A percentile compares a stretch with the other conserved stretches of the same genome.
Conservation (phyloP, 2,329 filamentous ascomycete species). For the Colletotrichum brevisporum region DNA sequence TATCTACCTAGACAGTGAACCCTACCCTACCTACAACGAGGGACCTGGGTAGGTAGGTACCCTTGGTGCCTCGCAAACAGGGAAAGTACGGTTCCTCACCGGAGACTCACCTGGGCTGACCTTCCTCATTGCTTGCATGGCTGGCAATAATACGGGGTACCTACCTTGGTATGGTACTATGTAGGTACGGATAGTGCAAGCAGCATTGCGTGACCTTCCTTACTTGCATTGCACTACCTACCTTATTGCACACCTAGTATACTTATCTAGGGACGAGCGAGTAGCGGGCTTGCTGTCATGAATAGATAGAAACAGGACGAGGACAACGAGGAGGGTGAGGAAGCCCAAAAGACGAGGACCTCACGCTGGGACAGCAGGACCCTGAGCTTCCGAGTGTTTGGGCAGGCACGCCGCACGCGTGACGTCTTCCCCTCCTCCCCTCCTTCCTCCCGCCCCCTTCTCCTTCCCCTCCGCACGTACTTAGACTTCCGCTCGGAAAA, state of each 20-base stretch:
- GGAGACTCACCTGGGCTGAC: conserved; percentile 23
- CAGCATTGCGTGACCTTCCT: neutral
- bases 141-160: neutral
- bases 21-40: neutral
- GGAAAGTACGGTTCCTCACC: conserved; percentile 4
- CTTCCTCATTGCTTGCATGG: neutral
- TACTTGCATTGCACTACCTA: too few relatives aligned
- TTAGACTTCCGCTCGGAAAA: conserved; percentile 3
- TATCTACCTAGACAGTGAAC: too few relatives aligned
- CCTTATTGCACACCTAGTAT: too few relatives aligned
- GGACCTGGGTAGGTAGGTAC: neutral
- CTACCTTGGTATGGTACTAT: too few relatives aligned
- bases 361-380: conserved; percentile 4
- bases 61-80: neutral
- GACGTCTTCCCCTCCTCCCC: conserved; percentile 14
- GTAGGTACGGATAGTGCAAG: neutral
- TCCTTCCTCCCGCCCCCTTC: neutral
- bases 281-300: too few relatives aligned
- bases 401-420: conserved; percentile 16
- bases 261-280: too few relatives aligned
- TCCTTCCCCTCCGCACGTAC: neutral
- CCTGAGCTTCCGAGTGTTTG: conserved; percentile 31
- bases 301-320: too few relatives aligned
- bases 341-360: too few relatives aligned
- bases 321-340: too few relatives aligned